Base-by-base conservation (phyloP, 352 stramenopile species). In the Peronospora destructor region DNA sequence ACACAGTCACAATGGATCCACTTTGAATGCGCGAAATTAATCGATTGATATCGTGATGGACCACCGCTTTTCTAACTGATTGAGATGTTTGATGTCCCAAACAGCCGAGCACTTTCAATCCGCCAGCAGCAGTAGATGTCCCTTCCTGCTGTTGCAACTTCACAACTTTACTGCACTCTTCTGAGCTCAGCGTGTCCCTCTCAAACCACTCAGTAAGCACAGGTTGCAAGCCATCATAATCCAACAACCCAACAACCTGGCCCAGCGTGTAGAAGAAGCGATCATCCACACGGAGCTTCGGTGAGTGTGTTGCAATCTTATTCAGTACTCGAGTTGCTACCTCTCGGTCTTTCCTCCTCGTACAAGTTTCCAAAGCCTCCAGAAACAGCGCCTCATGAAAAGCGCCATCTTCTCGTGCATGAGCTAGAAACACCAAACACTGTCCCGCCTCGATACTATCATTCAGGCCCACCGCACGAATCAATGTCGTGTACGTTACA, bases 401-500 rank as follows among this genome's bases (percentile, higher is more conserved):
- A 6, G 66, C 74, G 33, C 71, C 61, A 36, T 78, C 61, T 35
- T 68, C 44, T 19, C 60, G 62, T 11, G 78, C 76, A 45, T 85
- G 65, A 2, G 42, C 25, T 0, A 87, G 50, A 45, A 87, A 77
- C 10, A 42, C 44, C 21, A 85, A 21, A 37, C 72, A 84, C 23
- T 78, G 59, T 1, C 59, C 50, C 17, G 49, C 35, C 8, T 42
- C 46, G 19, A 85, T 59, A 2, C 30, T 45, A 4, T 82, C 64
- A 38, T 49, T 74, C 44, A 71, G 44, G 7, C 67, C 66, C 6
- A 87, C 42, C 0, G 70, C 68, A 16, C 78, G 73, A 21, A 86
- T 66, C 23, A 89, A 53, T 23, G 75, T 89, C 25, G 76, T 87
- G 44, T 83, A 86, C 9, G 78, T 90, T 30, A 90, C 75, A 29